phyloP scores from a whole-genome alignment of 768 basidiomycete species.

The Crepidotus variabilis region DNA sequence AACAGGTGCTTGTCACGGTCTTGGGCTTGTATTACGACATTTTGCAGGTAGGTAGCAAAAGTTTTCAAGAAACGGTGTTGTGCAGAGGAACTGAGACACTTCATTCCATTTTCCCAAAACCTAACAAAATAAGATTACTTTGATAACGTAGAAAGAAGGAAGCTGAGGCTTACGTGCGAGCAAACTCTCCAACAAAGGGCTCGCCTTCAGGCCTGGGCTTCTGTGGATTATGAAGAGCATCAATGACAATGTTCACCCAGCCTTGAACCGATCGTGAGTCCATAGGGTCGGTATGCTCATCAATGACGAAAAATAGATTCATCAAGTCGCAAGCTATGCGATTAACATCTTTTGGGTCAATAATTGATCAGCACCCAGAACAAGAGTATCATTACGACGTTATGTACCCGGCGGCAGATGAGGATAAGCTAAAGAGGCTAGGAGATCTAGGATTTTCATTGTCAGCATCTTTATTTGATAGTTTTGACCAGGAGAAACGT shows the following conservation, averaged over 20 bases:
- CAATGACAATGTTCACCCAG: conserved; percentile 23
- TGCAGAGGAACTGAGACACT: conserved; percentile 14
- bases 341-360: conserved; percentile 1
- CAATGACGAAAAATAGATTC: conserved; percentile 10
- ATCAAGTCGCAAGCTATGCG: conserved; percentile 8
- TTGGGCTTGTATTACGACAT: conserved; percentile 37
- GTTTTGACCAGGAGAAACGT: conserved; percentile 7
- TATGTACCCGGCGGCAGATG: not conserved
- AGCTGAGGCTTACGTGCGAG: conserved; percentile 30
- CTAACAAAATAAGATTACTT: conserved; percentile 14
- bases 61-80: conserved; percentile 32
- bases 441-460: not conserved
- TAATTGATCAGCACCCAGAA: not conserved
- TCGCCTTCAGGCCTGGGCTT: conserved; percentile 33
- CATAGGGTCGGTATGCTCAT: conserved; percentile 7
- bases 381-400: not conserved
- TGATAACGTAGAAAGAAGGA: not conserved
- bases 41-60: conserved; percentile 31
- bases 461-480: not conserved
- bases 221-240: conserved; percentile 36
- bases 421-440: not conserved
- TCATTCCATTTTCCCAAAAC: conserved; percentile 30
- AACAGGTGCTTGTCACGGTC: conserved; percentile 31
- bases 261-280: not conserved
- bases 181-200: conserved; percentile 32